Conservation (phyloP, 1,139 yeast genomes). For the Hemisphaericaspora lyxosophila region DNA sequence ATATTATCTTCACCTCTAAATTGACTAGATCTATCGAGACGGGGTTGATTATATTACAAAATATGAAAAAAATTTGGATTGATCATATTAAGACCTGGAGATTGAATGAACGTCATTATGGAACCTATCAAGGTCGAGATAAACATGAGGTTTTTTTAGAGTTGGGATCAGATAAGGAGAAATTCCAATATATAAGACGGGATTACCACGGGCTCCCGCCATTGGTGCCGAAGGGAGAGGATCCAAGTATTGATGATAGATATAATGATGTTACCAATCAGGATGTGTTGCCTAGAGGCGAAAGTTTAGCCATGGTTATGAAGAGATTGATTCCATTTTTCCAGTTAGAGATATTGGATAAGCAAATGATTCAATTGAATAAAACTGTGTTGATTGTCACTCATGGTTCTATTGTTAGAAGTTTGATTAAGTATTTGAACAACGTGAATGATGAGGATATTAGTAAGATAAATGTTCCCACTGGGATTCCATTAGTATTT, state of each 20-base stretch:
- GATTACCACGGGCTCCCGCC: slow-evolving; percentile 73
- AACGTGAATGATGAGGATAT: slow-evolving; percentile 62
- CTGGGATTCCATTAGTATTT: slow-evolving; percentile 70
- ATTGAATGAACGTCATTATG: slow-evolving; percentile 78
- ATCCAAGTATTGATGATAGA: slow-evolving; percentile 45
- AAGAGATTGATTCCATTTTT: slow-evolving; percentile 60
- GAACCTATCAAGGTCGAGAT: slow-evolving; percentile 65
- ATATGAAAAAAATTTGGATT: slow-evolving; percentile 44
- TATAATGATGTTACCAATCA: slow-evolving; percentile 31
- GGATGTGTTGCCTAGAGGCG: slow-evolving; percentile 57
- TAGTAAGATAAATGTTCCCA: slow-evolving; percentile 68
- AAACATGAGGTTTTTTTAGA: slow-evolving; percentile 53
- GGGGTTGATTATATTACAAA: slow-evolving; percentile 56
- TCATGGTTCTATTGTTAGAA: slow-evolving; percentile 76
- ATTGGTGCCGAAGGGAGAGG: slow-evolving; percentile 24
- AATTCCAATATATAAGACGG: slow-evolving; percentile 65
- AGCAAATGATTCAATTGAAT: slow-evolving; percentile 33
- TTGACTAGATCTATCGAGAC: slow-evolving; percentile 67
- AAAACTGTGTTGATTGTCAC: slow-evolving; percentile 62
- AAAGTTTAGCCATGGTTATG: slow-evolving; percentile 67
- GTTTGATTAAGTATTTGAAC: slow-evolving; percentile 59
- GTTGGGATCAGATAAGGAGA: slow-evolving; percentile 53
- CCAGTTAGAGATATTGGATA: slow-evolving; percentile 36
- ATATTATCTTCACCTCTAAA: slow-evolving; percentile 62
- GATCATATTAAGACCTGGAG: slow-evolving; percentile 64